A percentile compares a stretch with the other conserved stretches of the same genome.
Conservation (phyloP, 2,329 filamentous ascomycete genomes). For the Pseudovirgaria hyperparasitica region DNA sequence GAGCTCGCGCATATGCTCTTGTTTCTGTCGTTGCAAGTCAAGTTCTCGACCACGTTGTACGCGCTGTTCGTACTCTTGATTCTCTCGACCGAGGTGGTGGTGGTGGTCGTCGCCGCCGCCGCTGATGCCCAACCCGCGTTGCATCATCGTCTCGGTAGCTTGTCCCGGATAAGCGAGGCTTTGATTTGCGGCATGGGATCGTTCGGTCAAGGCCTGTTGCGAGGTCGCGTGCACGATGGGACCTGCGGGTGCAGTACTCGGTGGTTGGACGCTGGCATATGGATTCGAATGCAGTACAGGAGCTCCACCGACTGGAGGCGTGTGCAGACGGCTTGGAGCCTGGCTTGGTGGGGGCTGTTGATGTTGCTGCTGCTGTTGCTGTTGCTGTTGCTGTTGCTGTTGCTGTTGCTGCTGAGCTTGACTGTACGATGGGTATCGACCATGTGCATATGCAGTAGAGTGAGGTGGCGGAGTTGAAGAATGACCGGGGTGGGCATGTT, state of each 20-base stretch:
- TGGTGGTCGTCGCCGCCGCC: neutral
- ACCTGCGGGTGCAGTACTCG: conserved; percentile 16
- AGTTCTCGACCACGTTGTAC: too few relatives aligned
- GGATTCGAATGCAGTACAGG: conserved; percentile 24
- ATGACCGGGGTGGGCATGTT: conserved; percentile 19
- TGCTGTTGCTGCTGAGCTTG: conserved; percentile 18
- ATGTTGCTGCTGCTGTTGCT: conserved; percentile 12
- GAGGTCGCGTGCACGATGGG: conserved; percentile 22
- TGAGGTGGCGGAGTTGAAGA: conserved; percentile 23
- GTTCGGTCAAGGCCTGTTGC: conserved; percentile 7
- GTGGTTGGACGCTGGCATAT: conserved; percentile 23
- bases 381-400: conserved; percentile 14
- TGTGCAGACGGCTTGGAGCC: conserved; percentile 10
- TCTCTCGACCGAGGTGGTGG: too few relatives aligned
- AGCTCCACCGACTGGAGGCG: conserved; percentile 9
- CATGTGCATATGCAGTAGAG: conserved; percentile 15
- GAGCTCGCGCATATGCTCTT: conserved; percentile 17
- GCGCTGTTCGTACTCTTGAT: conserved; percentile 15
- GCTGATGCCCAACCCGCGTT: neutral
- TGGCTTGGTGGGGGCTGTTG: conserved; percentile 14
- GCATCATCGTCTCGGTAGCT: conserved; percentile 6
- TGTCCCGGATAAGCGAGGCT: conserved; percentile 17
- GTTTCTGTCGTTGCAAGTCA: too few relatives aligned
- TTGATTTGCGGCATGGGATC: conserved; percentile 15
- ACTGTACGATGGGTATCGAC: conserved; percentile 20